Evolutionary conservation across 805 yeast genomes (phyloP).

Genomic region (Saturnispora serradocipensis): DNA sequence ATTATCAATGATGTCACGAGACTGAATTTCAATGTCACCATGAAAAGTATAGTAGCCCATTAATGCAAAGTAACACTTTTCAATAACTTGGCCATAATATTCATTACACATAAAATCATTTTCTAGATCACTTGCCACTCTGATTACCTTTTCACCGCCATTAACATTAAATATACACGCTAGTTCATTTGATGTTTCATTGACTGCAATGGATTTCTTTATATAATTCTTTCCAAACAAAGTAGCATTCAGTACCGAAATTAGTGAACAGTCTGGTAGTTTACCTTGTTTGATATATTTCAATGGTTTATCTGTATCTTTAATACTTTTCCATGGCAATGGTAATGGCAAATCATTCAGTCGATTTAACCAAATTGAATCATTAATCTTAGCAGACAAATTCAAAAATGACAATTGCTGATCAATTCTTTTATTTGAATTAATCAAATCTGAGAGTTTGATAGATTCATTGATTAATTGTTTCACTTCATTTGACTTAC

Average conservation of each 20-base stretch:
- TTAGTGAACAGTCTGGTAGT: conserved; percentile 6
- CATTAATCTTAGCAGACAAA: neutral
- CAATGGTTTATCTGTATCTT: neutral
- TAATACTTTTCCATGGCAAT: neutral
- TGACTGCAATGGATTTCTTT: neutral
- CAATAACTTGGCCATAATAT: neutral
- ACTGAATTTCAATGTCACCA: neutral
- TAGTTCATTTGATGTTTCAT: neutral
- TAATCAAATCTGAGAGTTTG: neutral
- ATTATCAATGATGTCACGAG: neutral
- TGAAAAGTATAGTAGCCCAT: neutral
- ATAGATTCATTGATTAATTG: neutral
- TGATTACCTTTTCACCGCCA: neutral
- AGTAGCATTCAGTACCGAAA: conserved; percentile 1
- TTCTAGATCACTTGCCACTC: neutral
- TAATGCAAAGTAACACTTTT: neutral
- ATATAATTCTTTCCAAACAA: conserved; percentile 1
- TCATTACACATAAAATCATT: neutral
- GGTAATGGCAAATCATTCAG: neutral
- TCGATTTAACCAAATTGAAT: neutral
- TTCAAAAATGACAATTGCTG: neutral
- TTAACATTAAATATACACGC: neutral
- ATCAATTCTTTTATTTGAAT: neutral
- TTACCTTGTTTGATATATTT: neutral
- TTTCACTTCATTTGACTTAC: neutral